phyloP scores from a whole-genome alignment of 2,329 filamentous ascomycete genomes.

The Fusarium brachygibbosum region DNA sequence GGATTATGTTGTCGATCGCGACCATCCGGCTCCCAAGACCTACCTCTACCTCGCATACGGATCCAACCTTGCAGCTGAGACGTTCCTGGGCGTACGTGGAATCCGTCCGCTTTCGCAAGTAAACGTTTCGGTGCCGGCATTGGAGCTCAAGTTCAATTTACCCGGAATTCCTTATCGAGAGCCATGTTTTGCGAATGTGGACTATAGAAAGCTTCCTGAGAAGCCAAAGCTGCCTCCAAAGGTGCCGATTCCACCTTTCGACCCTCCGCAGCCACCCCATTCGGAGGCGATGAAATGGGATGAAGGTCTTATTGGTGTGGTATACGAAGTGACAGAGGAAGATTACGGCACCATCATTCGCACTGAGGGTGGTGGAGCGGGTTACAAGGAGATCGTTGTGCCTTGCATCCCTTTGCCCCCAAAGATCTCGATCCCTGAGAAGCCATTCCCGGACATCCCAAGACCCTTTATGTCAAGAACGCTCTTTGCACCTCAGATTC shows the following conservation, averaged over 20 bases:
- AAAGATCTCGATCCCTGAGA: constrained; percentile 71
- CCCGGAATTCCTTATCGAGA: constrained; percentile 88
- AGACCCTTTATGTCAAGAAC: constrained; percentile 86
- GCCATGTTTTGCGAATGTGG: constrained; percentile 91
- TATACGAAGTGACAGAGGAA: constrained; percentile 88
- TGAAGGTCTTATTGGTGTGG: constrained; percentile 89
- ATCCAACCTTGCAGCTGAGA: constrained; percentile 85
- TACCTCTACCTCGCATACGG: constrained; percentile 90
- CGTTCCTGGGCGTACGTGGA: constrained; percentile 81
- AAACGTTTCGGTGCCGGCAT: constrained; percentile 83
- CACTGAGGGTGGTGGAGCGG: constrained; percentile 87
- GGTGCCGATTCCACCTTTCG: constrained; percentile 47
- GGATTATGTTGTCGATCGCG: constrained; percentile 41
- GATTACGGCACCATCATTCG: constrained; percentile 91
- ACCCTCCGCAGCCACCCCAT: constrained; percentile 44
- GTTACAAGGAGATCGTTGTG: constrained; percentile 87
- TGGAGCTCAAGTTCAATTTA: constrained; percentile 86
- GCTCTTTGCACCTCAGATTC: constrained; percentile 76
- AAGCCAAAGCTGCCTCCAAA: constrained; percentile 53
- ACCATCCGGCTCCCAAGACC: constrained; percentile 57
- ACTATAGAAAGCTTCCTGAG: constrained; percentile 67
- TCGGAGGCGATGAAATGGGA: constrained; percentile 66
- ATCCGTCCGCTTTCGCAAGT: constrained; percentile 85
- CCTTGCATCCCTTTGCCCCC: constrained; percentile 79
- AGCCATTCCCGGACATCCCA: constrained; percentile 66